Evolutionary conservation across 371 early-diverging fungal genomes (phyloP).

Genomic region (Mucor ambiguus): DNA sequence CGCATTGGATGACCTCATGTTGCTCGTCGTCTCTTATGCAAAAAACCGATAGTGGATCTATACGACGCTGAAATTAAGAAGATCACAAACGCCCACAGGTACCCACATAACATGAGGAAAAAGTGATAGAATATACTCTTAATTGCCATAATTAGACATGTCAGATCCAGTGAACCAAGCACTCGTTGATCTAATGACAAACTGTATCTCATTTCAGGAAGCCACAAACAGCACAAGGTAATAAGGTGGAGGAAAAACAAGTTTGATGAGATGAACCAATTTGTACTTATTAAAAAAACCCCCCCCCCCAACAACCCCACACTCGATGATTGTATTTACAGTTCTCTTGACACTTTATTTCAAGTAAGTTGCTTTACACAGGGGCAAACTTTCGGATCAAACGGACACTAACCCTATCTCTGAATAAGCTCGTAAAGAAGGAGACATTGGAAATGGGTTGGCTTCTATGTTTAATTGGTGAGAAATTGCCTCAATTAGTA

Average conservation of each 20-base stretch:
- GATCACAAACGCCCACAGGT: slow-evolving; percentile 5
- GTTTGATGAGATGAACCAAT: background rate
- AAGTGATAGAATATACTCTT: background rate
- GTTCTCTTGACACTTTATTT: slow-evolving; percentile 21
- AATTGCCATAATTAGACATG: slow-evolving; percentile 18
- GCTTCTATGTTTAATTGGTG: slow-evolving; percentile 32
- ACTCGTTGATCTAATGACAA: slow-evolving; percentile 33
- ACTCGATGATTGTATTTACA: background rate
- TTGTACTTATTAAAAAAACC: slow-evolving; percentile 3
- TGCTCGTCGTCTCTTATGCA: background rate
- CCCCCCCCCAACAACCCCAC: background rate
- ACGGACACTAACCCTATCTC: slow-evolving; percentile 2
- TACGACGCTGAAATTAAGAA: slow-evolving; percentile 18
- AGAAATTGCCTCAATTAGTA: slow-evolving; percentile 28
- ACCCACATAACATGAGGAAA: background rate
- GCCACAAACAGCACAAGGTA: slow-evolving; percentile 35
- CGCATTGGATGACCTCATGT: background rate
- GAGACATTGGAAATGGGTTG: slow-evolving; percentile 26
- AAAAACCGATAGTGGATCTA: slow-evolving; percentile 18
- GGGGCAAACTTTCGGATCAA: background rate
- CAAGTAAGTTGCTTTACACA: slow-evolving; percentile 13
- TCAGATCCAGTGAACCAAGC: slow-evolving; percentile 35
- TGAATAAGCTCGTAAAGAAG: slow-evolving; percentile 8
- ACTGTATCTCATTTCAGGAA: slow-evolving; percentile 35
- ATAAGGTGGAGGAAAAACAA: background rate